phyloP scores from a whole-genome alignment of 2,329 filamentous ascomycete species.

The Teratosphaeria pseudoeucalypti region DNA sequence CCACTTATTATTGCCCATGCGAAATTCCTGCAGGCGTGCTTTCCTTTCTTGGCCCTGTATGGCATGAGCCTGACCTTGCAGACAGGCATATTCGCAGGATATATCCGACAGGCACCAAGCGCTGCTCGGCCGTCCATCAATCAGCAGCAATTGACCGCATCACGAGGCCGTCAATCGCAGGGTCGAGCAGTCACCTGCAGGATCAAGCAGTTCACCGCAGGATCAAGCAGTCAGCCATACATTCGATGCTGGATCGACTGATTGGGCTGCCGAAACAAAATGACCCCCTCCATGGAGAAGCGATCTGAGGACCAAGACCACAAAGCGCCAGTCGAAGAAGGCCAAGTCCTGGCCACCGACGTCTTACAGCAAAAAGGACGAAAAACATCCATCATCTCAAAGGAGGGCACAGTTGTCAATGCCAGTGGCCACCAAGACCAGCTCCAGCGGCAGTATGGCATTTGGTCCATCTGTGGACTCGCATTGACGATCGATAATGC shows the following conservation, averaged over 20 bases:
- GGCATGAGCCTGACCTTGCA: not conserved
- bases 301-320: not conserved
- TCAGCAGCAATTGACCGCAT: not conserved
- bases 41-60: not conserved
- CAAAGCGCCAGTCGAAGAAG: conserved; percentile 1
- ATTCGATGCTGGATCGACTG: not conserved
- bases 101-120: not conserved
- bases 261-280: not conserved
- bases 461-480: conserved; percentile 47
- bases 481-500: conserved; percentile 55
- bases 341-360: conserved; percentile 4
- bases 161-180: not conserved
- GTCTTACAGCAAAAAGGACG: conserved; percentile 3
- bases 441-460: conserved; percentile 51
- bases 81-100: not conserved
- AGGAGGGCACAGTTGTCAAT: conserved; percentile 43
- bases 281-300: not conserved
- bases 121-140: not conserved
- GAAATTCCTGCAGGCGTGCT: not conserved
- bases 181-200: not conserved
- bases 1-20: not conserved
- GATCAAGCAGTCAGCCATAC: not conserved
- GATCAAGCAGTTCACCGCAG: not conserved
- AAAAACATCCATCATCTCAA: conserved; percentile 16
- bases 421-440: conserved; percentile 55